These are phyloP conservation scores for Aspergillus tamarii DNA, from an alignment of 2,329 filamentous ascomycete species.

Conservation along the genomic window DNA sequence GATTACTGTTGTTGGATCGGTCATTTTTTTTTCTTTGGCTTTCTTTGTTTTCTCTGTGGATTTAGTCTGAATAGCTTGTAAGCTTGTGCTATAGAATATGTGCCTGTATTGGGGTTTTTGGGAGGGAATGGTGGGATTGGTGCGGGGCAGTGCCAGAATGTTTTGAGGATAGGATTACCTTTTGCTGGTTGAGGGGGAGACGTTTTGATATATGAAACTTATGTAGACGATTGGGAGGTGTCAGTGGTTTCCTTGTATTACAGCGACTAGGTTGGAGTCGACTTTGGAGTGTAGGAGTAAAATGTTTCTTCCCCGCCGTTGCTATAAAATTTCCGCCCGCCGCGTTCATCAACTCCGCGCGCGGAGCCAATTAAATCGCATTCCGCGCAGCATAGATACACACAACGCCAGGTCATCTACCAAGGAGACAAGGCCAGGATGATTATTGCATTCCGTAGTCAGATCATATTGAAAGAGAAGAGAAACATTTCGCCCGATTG, in stretches of 20 bases:
- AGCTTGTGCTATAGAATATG: not conserved
- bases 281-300: not conserved
- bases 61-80: not conserved
- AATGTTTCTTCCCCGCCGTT: not conserved
- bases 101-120: not conserved
- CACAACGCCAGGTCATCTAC: not conserved
- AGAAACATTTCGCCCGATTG: conserved; percentile 36
- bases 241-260: not conserved
- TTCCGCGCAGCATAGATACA: not conserved
- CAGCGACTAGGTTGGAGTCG: not conserved
- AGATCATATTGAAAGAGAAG: conserved; percentile 30
- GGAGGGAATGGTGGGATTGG: conserved; percentile 6
- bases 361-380: conserved; percentile 3
- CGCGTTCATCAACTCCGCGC: conserved; percentile 34
- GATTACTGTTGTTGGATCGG: conserved; percentile 28
- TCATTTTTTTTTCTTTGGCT: conserved; percentile 21
- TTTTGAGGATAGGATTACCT: not conserved
- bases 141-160: not conserved
- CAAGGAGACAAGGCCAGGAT: not conserved
- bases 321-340: conserved; percentile 34
- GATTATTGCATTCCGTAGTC: conserved; percentile 18
- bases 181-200: not conserved
- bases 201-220: not conserved
- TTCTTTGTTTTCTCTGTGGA: not conserved
- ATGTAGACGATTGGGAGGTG: not conserved